These are phyloP conservation scores for Aspergillus egyptiacus DNA, from an alignment of 495 filamentous ascomycete genomes.

Conservation along the genomic window DNA sequence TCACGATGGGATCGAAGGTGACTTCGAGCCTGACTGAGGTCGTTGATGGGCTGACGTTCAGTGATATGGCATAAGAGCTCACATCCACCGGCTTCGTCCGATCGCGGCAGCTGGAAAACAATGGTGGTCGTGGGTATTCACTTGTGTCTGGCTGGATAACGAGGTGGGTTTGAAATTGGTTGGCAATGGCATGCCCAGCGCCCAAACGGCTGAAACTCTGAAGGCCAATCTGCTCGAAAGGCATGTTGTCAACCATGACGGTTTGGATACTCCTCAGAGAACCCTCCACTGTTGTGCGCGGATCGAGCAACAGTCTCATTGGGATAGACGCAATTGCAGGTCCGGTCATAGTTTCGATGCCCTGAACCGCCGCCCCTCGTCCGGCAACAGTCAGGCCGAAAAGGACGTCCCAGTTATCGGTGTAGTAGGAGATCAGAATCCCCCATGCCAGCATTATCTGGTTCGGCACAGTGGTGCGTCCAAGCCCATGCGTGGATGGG, in stretches of 20 bases:
- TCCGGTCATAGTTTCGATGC: neutral
- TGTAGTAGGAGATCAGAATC: neutral
- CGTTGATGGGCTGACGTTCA: too few relatives aligned
- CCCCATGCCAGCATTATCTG: conserved; percentile 52
- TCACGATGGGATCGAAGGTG: too few relatives aligned
- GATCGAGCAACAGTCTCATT: neutral
- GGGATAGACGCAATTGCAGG: neutral
- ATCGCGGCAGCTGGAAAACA: too few relatives aligned
- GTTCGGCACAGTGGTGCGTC: too few relatives aligned
- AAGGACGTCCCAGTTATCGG: neutral
- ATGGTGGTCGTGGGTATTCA: too few relatives aligned
- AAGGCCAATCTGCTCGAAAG: neutral
- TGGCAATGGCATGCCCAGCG: too few relatives aligned
- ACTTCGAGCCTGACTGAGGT: too few relatives aligned
- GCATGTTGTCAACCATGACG: neutral
- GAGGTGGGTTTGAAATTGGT: too few relatives aligned
- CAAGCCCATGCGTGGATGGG: too few relatives aligned
- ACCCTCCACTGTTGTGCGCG: neutral
- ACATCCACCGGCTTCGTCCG: too few relatives aligned
- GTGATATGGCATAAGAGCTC: too few relatives aligned
- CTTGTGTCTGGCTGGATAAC: too few relatives aligned
- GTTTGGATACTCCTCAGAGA: neutral
- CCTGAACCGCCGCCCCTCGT: neutral
- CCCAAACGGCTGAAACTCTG: neutral
- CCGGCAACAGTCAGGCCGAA: neutral